Evolutionary conservation across 768 basidiomycete genomes (phyloP).

Genomic region (Termitomyces sp.): DNA sequence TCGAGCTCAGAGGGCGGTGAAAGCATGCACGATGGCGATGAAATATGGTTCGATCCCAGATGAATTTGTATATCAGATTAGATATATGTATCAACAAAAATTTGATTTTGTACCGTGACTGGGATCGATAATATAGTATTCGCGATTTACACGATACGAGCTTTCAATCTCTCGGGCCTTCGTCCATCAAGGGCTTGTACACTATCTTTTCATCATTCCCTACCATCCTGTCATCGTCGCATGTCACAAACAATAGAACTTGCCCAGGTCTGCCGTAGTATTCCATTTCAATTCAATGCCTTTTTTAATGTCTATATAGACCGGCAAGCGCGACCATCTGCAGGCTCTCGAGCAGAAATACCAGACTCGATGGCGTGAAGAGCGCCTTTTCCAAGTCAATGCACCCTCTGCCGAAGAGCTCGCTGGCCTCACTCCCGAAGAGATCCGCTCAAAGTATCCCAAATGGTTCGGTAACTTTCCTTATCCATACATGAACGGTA

Average conservation of each 20-base stretch:
- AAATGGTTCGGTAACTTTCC: constrained; percentile 99
- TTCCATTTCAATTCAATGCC: not conserved
- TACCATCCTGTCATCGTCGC: constrained; percentile 12
- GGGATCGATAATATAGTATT: constrained; percentile 12
- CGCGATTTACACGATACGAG: constrained; percentile 15
- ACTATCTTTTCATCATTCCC: constrained; percentile 21
- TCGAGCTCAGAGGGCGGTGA: too few relatives aligned
- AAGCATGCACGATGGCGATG: too few relatives aligned
- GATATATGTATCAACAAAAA: not conserved
- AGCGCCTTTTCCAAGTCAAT: constrained; percentile 78
- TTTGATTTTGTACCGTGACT: constrained; percentile 12
- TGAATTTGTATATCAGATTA: not conserved
- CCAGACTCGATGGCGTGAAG: constrained; percentile 74
- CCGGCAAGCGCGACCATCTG: constrained; percentile 88
- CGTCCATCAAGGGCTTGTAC: constrained; percentile 29
- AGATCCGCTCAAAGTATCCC: constrained; percentile 73
- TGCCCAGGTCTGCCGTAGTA: constrained; percentile 40
- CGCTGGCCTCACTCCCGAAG: constrained; percentile 51
- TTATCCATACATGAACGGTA: constrained; percentile 98
- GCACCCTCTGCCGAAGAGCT: constrained; percentile 70
- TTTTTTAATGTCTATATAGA: constrained; percentile 43
- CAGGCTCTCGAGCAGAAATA: constrained; percentile 79
- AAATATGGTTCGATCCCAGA: too few relatives aligned
- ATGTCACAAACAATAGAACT: constrained; percentile 67
- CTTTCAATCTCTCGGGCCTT: constrained; percentile 14